Evolutionary conservation across 495 filamentous ascomycete genomes (phyloP).

Genomic region (Lophiotrema nucula): DNA sequence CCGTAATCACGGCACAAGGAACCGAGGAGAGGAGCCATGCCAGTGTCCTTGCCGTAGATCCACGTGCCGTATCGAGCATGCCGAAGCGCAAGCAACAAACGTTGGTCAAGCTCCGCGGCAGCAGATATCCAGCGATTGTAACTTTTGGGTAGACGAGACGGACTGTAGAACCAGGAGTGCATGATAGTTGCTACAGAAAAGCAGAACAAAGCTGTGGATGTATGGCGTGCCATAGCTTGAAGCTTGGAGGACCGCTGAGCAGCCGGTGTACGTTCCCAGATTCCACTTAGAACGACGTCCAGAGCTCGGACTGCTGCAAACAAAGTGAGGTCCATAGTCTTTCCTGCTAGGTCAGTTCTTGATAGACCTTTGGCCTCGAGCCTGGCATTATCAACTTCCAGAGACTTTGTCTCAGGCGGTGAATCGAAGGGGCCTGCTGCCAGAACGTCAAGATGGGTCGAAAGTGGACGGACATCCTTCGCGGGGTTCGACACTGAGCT

Average conservation of each 20-base stretch:
- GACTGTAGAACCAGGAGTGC: constrained; percentile 85
- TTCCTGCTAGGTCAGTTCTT: constrained; percentile 53
- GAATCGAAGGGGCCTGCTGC: constrained; percentile 18
- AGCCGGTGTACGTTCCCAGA: constrained; percentile 54
- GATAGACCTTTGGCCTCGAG: not conserved
- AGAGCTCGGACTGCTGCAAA: constrained; percentile 74
- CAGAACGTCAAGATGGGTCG: not conserved
- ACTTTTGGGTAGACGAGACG: constrained; percentile 64
- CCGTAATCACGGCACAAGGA: constrained; percentile 73
- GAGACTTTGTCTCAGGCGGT: constrained; percentile 13
- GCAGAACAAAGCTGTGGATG: constrained; percentile 74
- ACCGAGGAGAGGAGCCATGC: constrained; percentile 66
- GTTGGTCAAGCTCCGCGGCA: constrained; percentile 74
- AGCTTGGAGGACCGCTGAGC: not conserved
- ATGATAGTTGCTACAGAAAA: constrained; percentile 77
- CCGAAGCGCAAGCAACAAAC: constrained; percentile 73
- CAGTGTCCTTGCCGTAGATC: constrained; percentile 73
- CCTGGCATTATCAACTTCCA: not conserved
- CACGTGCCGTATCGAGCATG: constrained; percentile 51
- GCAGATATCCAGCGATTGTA: constrained; percentile 86
- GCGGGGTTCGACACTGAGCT: not conserved
- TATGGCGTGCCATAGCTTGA: constrained; percentile 48
- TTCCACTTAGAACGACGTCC: constrained; percentile 65
- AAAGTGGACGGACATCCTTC: not conserved
- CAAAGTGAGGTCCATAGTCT: constrained; percentile 82